phyloP scores from a whole-genome alignment of 352 stramenopile species.

The Phytopythium sindhum region DNA sequence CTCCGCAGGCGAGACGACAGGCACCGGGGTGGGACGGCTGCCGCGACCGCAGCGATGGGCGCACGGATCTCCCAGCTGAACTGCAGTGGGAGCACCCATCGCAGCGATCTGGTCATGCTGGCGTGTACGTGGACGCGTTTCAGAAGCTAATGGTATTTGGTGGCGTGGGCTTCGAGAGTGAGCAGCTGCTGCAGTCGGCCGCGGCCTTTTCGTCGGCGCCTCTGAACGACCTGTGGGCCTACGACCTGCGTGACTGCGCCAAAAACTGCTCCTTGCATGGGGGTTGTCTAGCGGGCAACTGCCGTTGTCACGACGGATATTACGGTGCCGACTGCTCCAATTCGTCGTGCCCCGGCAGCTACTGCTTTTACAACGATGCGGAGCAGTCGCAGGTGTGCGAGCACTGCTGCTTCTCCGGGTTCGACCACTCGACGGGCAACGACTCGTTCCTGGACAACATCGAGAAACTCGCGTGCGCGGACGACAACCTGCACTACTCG shows the following conservation, averaged over 20 bases:
- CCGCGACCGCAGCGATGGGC: slow-evolving; percentile 78
- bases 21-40: slow-evolving; percentile 95
- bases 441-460: slow-evolving; percentile 90
- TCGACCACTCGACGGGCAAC: slow-evolving; percentile 73
- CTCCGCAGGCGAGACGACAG: slow-evolving; percentile 87
- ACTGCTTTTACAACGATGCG: slow-evolving; percentile 90
- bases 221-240: slow-evolving; percentile 89
- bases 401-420: slow-evolving; percentile 93
- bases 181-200: slow-evolving; percentile 59
- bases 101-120: slow-evolving; percentile 82
- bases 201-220: slow-evolving; percentile 54
- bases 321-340: slow-evolving; percentile 97
- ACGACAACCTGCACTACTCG: slow-evolving; percentile 83
- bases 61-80: slow-evolving; percentile 45
- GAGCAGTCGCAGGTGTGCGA: slow-evolving; percentile 83
- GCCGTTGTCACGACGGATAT: slow-evolving; percentile 92
- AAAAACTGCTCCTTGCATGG: slow-evolving; percentile 94
- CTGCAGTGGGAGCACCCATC: slow-evolving; percentile 86
- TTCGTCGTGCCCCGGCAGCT: slow-evolving; percentile 90
- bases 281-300: slow-evolving; percentile 90
- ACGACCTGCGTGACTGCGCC: slow-evolving; percentile 86
- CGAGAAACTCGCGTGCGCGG: slow-evolving; percentile 86
- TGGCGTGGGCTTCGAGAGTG: slow-evolving; percentile 70
- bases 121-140: slow-evolving; percentile 70
- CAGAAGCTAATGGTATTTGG: slow-evolving; percentile 89